Percentiles rank a stretch among this genome's conserved stretches.
Conservation (phyloP, 2,329 filamentous ascomycete genomes). For the Zymoseptoria crescenta region DNA sequence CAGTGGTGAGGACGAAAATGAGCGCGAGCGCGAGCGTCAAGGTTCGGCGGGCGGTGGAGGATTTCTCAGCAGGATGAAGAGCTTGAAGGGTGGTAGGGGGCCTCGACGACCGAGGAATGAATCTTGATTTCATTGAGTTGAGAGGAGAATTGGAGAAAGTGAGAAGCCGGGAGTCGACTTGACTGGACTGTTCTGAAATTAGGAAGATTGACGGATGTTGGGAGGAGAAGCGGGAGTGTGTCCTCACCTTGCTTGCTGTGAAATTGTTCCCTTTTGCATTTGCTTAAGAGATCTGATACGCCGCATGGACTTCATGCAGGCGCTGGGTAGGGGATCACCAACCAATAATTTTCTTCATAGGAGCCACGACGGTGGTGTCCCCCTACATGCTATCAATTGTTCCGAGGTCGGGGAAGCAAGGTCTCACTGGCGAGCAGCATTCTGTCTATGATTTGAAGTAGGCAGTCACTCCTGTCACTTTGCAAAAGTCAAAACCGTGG, state of each 20-base stretch:
- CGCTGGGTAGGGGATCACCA: background rate
- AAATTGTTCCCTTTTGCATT: background rate
- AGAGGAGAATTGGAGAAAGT: background rate
- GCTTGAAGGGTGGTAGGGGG: conserved; percentile 57
- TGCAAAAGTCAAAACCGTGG: too few relatives aligned
- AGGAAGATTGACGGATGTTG: background rate
- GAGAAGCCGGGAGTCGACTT: background rate
- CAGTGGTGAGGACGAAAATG: conserved; percentile 39
- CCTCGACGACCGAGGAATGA: conserved; percentile 37
- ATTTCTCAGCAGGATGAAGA: conserved; percentile 73
- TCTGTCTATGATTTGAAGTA: too few relatives aligned
- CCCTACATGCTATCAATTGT: too few relatives aligned
- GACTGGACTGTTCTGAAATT: background rate
- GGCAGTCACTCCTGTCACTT: too few relatives aligned
- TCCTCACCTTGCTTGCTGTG: background rate
- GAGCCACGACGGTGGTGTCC: too few relatives aligned
- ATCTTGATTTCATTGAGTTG: conserved; percentile 21
- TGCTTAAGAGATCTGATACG: background rate
- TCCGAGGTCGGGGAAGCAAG: too few relatives aligned
- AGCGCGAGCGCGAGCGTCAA: conserved; percentile 35
- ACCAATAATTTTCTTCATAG: background rate
- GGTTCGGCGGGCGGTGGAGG: conserved; percentile 36
- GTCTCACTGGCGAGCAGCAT: too few relatives aligned
- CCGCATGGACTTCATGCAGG: background rate
- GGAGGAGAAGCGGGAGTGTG: background rate